Evolutionary conservation across 2,329 filamentous ascomycete species (phyloP).

Genomic region (Aspergillus fumigatus): DNA sequence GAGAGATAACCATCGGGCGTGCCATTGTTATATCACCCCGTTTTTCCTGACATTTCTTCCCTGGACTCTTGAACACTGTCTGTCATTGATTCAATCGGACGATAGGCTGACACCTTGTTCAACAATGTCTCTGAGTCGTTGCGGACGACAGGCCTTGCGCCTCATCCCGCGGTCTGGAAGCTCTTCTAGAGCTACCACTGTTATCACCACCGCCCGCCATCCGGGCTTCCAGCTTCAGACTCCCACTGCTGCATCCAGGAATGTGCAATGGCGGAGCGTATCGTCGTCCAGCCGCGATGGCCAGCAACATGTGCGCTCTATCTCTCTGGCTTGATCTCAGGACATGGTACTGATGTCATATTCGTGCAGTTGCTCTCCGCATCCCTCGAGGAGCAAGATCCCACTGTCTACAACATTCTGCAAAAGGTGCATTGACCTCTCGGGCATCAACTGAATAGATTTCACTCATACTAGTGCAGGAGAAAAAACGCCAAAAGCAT

Average conservation of each 20-base stretch:
- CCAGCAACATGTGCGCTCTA: slow-evolving; percentile 37
- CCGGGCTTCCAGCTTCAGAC: slow-evolving; percentile 18
- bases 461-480: slow-evolving; percentile 49
- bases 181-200: slow-evolving; percentile 24
- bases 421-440: slow-evolving; percentile 63
- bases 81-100: neutral
- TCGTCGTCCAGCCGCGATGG: slow-evolving; percentile 37
- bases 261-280: slow-evolving; percentile 34
- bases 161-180: slow-evolving; percentile 29
- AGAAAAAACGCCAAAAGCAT: slow-evolving; percentile 94
- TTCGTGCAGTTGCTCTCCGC: slow-evolving; percentile 66
- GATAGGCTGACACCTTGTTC: neutral
- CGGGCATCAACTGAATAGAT: neutral
- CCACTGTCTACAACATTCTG: slow-evolving; percentile 80
- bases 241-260: neutral
- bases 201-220: slow-evolving; percentile 17
- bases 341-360: slow-evolving; percentile 6
- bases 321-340: neutral
- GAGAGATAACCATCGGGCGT: neutral
- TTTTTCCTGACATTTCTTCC: neutral
- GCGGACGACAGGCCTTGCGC: slow-evolving; percentile 30
- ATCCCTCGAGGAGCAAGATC: slow-evolving; percentile 78
- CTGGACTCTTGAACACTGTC: slow-evolving; percentile 3
- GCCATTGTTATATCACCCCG: neutral
- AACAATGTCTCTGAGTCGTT: slow-evolving; percentile 35